Evolutionary conservation across 192 early-diverging fungal genomes (phyloP).

Genomic region (Spizellomyces punctatus): DNA sequence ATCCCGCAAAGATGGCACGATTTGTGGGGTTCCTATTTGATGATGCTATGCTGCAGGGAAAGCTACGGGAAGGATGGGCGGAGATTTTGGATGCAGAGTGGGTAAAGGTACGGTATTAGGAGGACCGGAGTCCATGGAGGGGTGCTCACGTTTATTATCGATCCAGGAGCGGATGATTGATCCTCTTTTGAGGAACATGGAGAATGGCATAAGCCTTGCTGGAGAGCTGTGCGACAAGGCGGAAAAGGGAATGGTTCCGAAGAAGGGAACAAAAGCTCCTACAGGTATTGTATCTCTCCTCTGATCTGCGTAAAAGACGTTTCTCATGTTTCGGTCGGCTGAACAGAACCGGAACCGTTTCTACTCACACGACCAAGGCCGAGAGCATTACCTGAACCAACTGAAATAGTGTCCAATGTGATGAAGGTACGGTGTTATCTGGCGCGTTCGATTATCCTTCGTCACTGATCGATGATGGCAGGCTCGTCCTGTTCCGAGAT

Average conservation of each 20-base stretch:
- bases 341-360: constrained; percentile 43
- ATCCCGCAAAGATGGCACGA: constrained; percentile 40
- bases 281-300: constrained; percentile 26
- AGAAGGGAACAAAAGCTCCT: constrained; percentile 33
- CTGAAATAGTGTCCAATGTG: constrained; percentile 26
- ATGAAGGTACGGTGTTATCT: constrained; percentile 36
- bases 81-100: constrained; percentile 34
- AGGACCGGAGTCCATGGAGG: constrained; percentile 7
- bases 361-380: constrained; percentile 48
- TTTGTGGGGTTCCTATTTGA: constrained; percentile 54
- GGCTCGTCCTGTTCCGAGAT: constrained; percentile 44
- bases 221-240: constrained; percentile 32
- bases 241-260: constrained; percentile 42
- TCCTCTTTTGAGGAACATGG: constrained; percentile 38
- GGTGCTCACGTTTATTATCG: neutral
- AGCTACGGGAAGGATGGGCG: constrained; percentile 9
- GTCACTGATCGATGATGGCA: constrained; percentile 1
- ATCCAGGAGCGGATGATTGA: constrained; percentile 36
- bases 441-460: neutral
- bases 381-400: constrained; percentile 36
- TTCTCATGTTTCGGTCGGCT: no score
- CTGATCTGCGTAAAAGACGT: neutral
- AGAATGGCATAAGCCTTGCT: constrained; percentile 26
- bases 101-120: constrained; percentile 33
- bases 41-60: constrained; percentile 22